Conservation (phyloP, 495 filamentous ascomycete genomes). For the Hypoxylon cercidicola region DNA sequence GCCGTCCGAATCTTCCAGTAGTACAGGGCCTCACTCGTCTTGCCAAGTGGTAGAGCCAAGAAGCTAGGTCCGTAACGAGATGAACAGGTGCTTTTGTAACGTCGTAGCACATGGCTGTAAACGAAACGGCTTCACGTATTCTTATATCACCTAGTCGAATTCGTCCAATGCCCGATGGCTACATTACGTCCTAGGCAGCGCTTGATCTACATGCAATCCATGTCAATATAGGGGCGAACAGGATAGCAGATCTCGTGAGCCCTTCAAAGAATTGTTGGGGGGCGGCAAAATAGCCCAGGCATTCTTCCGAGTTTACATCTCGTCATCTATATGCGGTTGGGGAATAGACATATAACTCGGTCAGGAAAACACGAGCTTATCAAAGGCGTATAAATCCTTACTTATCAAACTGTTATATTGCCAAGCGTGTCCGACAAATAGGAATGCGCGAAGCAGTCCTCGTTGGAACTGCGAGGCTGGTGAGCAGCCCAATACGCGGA, state of each 20-base stretch:
- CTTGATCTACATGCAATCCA: background rate
- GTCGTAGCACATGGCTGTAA: background rate
- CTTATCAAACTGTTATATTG: conserved; percentile 12
- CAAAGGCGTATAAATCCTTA: conserved; percentile 11
- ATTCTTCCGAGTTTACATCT: no score
- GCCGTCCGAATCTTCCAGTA: no score
- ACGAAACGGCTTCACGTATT: background rate
- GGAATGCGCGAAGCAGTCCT: background rate
- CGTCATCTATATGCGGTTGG: no score
- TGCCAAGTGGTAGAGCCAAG: conserved; percentile 35
- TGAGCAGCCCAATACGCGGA: conserved; percentile 1
- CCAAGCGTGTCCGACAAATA: conserved; percentile 20
- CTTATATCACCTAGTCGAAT: background rate
- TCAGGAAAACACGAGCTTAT: conserved; percentile 22
- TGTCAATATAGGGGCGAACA: no score
- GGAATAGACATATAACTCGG: no score
- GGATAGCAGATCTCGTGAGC: no score
- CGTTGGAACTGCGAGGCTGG: conserved; percentile 10
- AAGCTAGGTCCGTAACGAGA: conserved; percentile 24
- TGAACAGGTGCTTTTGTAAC: background rate
- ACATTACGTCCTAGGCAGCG: background rate
- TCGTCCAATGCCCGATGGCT: no score
- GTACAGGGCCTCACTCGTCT: background rate
- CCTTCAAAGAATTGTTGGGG: no score
- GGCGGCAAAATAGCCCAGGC: no score